phyloP scores from a whole-genome alignment of 331 rosid genomes.

The Spiraea crenata region DNA sequence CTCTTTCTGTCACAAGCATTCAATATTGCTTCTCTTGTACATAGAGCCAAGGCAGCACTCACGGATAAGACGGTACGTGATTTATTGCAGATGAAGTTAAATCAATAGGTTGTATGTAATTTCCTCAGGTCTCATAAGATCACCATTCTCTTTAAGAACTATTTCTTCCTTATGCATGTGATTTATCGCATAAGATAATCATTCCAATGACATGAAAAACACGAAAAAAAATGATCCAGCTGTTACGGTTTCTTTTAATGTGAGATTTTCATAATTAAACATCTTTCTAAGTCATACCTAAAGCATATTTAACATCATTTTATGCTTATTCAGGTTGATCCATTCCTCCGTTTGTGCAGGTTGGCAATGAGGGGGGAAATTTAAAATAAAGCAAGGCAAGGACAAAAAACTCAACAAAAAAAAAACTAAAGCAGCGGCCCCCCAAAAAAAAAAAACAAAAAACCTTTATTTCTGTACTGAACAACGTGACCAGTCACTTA shows the following conservation, averaged over 20 bases:
- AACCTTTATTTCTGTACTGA: too few relatives aligned
- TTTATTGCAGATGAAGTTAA: constrained; percentile 11
- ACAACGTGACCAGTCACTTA: too few relatives aligned
- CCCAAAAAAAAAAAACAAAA: too few relatives aligned
- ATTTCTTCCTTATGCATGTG: neutral
- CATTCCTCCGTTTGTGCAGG: constrained; percentile 76
- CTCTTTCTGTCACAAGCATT: constrained; percentile 69
- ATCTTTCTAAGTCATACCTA: neutral
- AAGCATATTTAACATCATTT: constrained; percentile 8
- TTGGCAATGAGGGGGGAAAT: too few relatives aligned
- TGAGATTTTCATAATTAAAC: constrained; percentile 7
- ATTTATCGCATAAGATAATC: neutral
- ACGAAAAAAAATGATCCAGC: neutral
- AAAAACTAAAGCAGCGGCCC: too few relatives aligned
- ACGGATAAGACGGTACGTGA: constrained; percentile 47
- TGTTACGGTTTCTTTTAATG: constrained; percentile 1
- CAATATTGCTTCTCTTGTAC: constrained; percentile 54
- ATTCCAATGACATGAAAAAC: neutral
- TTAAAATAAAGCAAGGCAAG: too few relatives aligned
- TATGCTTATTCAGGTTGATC: constrained; percentile 64
- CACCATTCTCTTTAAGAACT: neutral
- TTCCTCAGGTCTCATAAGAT: neutral
- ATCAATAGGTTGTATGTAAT: neutral
- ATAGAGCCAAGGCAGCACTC: constrained; percentile 50
- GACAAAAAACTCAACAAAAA: too few relatives aligned